These are phyloP conservation scores for Dalechampia spathulata DNA, from an alignment of 441 rosid species.

Conservation along the genomic window DNA sequence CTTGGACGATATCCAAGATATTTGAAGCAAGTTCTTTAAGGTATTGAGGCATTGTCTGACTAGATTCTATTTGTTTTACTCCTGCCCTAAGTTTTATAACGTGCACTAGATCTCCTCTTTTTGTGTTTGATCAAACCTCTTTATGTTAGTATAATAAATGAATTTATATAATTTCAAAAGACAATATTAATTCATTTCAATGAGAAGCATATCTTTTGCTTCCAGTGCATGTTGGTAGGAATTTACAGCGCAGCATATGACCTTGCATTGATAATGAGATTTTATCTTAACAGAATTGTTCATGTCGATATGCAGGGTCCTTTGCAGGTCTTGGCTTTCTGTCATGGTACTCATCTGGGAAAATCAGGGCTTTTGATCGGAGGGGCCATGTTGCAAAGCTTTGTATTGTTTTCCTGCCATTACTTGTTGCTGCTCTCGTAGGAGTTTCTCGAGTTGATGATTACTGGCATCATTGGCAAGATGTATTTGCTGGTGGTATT, in stretches of 20 bases:
- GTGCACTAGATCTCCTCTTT: too few relatives aligned
- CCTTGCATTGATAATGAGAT: constrained; percentile 1
- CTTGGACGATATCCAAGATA: too few relatives aligned
- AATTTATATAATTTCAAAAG: too few relatives aligned
- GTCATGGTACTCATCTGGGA: constrained; percentile 69
- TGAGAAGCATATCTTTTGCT: background rate
- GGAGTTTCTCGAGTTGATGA: constrained; percentile 87
- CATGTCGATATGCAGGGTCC: constrained; percentile 55
- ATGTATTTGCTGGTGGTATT: constrained; percentile 75
- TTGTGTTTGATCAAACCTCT: too few relatives aligned
- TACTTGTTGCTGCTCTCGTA: constrained; percentile 66
- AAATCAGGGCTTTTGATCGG: constrained; percentile 67
- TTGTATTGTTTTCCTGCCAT: constrained; percentile 56
- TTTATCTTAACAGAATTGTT: constrained; percentile 14
- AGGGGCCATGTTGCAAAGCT: constrained; percentile 85
- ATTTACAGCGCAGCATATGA: background rate
- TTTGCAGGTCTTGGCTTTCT: constrained; percentile 85
- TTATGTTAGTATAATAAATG: too few relatives aligned
- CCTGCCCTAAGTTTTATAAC: too few relatives aligned
- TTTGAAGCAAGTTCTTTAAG: too few relatives aligned
- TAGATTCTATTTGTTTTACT: too few relatives aligned
- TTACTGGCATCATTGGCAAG: constrained; percentile 99
- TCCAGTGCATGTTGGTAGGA: background rate
- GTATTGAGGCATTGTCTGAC: too few relatives aligned
- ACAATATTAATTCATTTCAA: too few relatives aligned